Evolutionary conservation across 306 rosid genomes (phyloP).

Genomic region (Fragaria ananassa): DNA sequence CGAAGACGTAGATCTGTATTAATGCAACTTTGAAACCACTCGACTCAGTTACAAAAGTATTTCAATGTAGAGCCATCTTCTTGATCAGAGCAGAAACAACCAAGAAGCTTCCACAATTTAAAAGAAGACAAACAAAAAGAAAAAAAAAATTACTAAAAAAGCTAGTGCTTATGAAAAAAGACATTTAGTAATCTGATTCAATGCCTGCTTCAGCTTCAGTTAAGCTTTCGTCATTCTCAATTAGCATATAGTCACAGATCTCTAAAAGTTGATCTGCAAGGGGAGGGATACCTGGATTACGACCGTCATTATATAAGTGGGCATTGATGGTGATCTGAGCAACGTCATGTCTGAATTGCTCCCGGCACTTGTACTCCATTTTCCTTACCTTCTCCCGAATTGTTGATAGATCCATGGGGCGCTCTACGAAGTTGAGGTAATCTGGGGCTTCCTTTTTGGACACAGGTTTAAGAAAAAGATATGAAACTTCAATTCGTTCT

Average conservation of each 20-base stretch:
- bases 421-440: slow-evolving; percentile 68
- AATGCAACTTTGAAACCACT: not conserved
- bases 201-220: slow-evolving; percentile 91
- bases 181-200: slow-evolving; percentile 47
- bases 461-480: slow-evolving; percentile 80
- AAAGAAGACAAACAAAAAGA: not conserved
- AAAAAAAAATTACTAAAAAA: no score
- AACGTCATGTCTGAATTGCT: slow-evolving; percentile 79
- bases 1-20: not conserved
- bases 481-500: slow-evolving; percentile 58
- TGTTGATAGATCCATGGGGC: slow-evolving; percentile 89
- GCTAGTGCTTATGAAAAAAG: not conserved
- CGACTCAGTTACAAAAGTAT: not conserved
- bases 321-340: slow-evolving; percentile 86
- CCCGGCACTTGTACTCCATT: slow-evolving; percentile 86
- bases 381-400: slow-evolving; percentile 79
- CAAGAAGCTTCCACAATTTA: not conserved
- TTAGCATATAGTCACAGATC: slow-evolving; percentile 76
- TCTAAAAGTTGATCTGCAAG: slow-evolving; percentile 85
- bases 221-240: slow-evolving; percentile 68
- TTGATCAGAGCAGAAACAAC: not conserved
- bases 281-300: slow-evolving; percentile 93
- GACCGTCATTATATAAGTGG: slow-evolving; percentile 73
- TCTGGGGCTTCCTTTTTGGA: slow-evolving; percentile 93
- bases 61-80: not conserved